Evolutionary conservation across 306 rosid species (phyloP).

Genomic region (Quercus engelmannii): DNA sequence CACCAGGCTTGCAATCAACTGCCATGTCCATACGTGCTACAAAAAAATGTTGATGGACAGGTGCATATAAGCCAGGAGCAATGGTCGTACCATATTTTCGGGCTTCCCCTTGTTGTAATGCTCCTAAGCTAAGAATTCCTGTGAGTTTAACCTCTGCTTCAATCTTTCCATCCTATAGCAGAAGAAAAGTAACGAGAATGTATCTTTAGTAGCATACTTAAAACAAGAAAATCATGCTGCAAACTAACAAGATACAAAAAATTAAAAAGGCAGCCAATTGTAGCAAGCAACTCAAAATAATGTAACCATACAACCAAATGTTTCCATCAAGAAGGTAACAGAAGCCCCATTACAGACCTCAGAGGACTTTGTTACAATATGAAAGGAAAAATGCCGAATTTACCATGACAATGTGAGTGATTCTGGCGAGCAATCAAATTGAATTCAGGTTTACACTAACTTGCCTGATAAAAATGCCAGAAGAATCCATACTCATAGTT

Average conservation of each 20-base stretch:
- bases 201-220: constrained; percentile 9
- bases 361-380: background rate
- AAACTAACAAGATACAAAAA: background rate
- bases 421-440: constrained; percentile 11
- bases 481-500: constrained; percentile 77
- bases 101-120: constrained; percentile 73
- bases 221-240: background rate
- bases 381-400: background rate
- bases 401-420: background rate
- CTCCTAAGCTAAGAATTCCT: constrained; percentile 80
- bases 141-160: constrained; percentile 87
- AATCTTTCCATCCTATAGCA: constrained; percentile 70
- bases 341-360: background rate
- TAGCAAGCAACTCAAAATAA: constrained; percentile 1
- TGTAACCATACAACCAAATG: constrained; percentile 1
- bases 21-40: constrained; percentile 93
- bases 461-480: constrained; percentile 88
- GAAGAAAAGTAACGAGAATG: constrained; percentile 1
- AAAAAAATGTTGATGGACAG: constrained; percentile 80
- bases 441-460: constrained; percentile 24
- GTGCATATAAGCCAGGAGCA: constrained; percentile 82
- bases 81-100: constrained; percentile 83
- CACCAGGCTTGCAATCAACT: constrained; percentile 83
- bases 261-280: background rate
- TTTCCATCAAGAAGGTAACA: background rate